A percentile compares a stretch with the other conserved stretches of the same genome.
Conservation (phyloP, 1,284 basidiomycete genomes). For the Sanghuangporus baumii region DNA sequence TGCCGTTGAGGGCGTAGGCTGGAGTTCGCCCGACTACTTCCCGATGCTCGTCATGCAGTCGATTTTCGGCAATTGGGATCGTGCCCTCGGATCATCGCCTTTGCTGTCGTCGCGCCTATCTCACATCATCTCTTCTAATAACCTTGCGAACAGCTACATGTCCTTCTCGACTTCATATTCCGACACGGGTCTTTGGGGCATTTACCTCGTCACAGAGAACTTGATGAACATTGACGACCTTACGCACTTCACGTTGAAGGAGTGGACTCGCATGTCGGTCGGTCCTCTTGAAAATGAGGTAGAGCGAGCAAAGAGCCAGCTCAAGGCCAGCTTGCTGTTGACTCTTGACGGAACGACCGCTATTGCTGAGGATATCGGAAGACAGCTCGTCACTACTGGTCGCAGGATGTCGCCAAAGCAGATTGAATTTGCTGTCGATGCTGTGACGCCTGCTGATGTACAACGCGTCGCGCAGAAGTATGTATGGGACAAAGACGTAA, state of each 20-base stretch:
- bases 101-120: slow-evolving; percentile 89
- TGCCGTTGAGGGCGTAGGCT: slow-evolving; percentile 96
- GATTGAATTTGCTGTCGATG: slow-evolving; percentile 90
- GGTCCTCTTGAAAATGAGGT: slow-evolving; percentile 84
- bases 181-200: slow-evolving; percentile 98
- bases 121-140: slow-evolving; percentile 89
- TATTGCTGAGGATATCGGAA: slow-evolving; percentile 96
- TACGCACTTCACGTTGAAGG: slow-evolving; percentile 89
- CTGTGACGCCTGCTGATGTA: slow-evolving; percentile 86
- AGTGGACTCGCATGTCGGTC: slow-evolving; percentile 97
- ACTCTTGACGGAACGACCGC: slow-evolving; percentile 93
- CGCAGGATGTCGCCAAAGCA: slow-evolving; percentile 87
- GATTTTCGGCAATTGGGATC: slow-evolving; percentile 99
- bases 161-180: slow-evolving; percentile 99
- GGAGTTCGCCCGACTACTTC: slow-evolving; percentile 98
- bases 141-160: slow-evolving; percentile 99
- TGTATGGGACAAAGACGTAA: slow-evolving; percentile 91
- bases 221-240: slow-evolving; percentile 90
- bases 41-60: slow-evolving; percentile 98
- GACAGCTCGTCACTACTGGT: slow-evolving; percentile 94
- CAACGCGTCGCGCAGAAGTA: slow-evolving; percentile 94
- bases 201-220: slow-evolving; percentile 97
- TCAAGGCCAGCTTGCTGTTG: slow-evolving; percentile 91
- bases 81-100: slow-evolving; percentile 87
- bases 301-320: slow-evolving; percentile 95